These are phyloP conservation scores for Mycena crocata DNA, from an alignment of 768 basidiomycete species.

Conservation along the genomic window DNA sequence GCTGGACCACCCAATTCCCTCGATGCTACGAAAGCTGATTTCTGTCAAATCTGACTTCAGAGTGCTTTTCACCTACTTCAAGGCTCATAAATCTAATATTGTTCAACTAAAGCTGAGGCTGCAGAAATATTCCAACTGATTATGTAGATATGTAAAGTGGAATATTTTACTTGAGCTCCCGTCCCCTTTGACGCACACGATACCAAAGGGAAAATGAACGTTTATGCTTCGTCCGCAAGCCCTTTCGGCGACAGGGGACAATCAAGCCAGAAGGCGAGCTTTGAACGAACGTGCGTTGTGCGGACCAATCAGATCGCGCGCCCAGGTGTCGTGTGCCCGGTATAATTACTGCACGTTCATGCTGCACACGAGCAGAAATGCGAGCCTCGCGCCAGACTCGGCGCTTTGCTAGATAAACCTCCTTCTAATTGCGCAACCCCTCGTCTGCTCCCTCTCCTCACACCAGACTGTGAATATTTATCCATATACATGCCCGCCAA, in stretches of 20 bases:
- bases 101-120: no score
- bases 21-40: no score
- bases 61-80: no score
- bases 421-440: constrained; percentile 10
- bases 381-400: background rate
- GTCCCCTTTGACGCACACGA: background rate
- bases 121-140: no score
- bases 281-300: constrained; percentile 21
- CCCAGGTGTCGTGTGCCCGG: background rate
- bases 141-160: no score
- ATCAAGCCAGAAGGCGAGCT: background rate
- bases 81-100: no score
- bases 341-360: constrained; percentile 18
- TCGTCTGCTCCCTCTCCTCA: background rate
- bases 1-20: no score
- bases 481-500: constrained; percentile 13
- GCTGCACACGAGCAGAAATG: constrained; percentile 26
- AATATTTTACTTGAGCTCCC: no score
- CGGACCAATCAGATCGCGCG: background rate
- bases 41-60: no score
- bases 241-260: background rate
- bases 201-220: background rate
- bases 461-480: background rate
- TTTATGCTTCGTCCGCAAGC: constrained; percentile 11
- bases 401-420: constrained; percentile 14